A percentile compares a stretch with the other conserved stretches of the same genome.
phyloP scores from a whole-genome alignment of 2,329 filamentous ascomycete species.

The Neofusicoccum ribis region DNA sequence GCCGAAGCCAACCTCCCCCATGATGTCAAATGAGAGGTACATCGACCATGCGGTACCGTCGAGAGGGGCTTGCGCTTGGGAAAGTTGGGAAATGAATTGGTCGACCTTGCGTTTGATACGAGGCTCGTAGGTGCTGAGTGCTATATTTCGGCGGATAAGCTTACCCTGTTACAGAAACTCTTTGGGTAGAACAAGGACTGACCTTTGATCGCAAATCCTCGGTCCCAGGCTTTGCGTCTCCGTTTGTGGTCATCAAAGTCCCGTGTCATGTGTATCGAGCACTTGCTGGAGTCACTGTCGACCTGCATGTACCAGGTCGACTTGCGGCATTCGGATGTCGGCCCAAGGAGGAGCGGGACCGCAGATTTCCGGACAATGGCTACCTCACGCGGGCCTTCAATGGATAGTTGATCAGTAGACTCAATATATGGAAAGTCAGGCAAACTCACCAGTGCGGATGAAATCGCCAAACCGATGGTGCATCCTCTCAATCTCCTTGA shows the following conservation, averaged over 20 bases:
- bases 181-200: not conserved
- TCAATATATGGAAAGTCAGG: too few species aligned
- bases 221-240: constrained; percentile 35
- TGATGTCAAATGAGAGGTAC: constrained; percentile 50
- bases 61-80: constrained; percentile 18
- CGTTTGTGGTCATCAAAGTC: constrained; percentile 32
- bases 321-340: constrained; percentile 33
- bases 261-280: constrained; percentile 31
- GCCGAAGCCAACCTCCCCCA: constrained; percentile 48
- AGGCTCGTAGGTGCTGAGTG: constrained; percentile 38
- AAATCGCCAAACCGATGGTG: not conserved
- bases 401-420: not conserved
- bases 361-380: constrained; percentile 32
- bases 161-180: too few species aligned
- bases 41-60: constrained; percentile 36
- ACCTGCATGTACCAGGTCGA: constrained; percentile 29
- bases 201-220: constrained; percentile 32
- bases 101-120: constrained; percentile 22
- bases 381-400: constrained; percentile 34
- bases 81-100: too few species aligned
- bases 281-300: constrained; percentile 23
- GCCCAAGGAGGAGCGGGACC: constrained; percentile 31
- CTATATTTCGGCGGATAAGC: constrained; percentile 19
- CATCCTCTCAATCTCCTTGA: not conserved
- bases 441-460: not conserved